These are phyloP conservation scores for Garcia nutans DNA, from an alignment of 345 rosid genomes.

Conservation along the genomic window DNA sequence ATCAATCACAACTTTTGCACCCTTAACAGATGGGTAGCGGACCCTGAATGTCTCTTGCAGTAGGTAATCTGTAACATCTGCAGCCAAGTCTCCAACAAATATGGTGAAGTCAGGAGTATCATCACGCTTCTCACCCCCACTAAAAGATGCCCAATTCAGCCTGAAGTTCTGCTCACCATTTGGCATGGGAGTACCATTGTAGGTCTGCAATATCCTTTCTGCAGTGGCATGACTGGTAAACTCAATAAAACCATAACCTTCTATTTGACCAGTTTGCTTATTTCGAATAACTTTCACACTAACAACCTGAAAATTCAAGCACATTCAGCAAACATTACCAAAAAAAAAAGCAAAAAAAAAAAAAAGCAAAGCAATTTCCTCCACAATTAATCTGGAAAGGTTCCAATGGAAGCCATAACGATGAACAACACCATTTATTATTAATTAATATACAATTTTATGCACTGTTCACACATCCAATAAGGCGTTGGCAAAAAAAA, in stretches of 20 bases:
- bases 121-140: slow-evolving; percentile 80
- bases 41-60: slow-evolving; percentile 81
- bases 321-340: neutral
- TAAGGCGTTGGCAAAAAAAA: no score
- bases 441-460: no score
- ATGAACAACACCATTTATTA: neutral
- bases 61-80: slow-evolving; percentile 86
- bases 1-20: slow-evolving; percentile 93
- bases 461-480: neutral
- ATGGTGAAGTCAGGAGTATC: slow-evolving; percentile 73
- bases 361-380: neutral
- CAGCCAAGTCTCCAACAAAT: slow-evolving; percentile 91
- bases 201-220: slow-evolving; percentile 70
- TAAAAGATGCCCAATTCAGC: slow-evolving; percentile 76
- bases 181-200: slow-evolving; percentile 68
- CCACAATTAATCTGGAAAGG: neutral
- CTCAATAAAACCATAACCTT: slow-evolving; percentile 88
- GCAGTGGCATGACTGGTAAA: slow-evolving; percentile 67
- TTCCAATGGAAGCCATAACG: neutral
- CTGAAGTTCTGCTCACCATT: slow-evolving; percentile 70
- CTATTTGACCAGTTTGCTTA: slow-evolving; percentile 66
- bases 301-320: slow-evolving; percentile 41
- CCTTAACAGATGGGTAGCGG: slow-evolving; percentile 65
- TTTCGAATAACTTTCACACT: slow-evolving; percentile 76
- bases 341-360: no score